Conservation (phyloP, 2,329 filamentous ascomycete genomes). For the Stachybotrys chlorohalonatus region DNA sequence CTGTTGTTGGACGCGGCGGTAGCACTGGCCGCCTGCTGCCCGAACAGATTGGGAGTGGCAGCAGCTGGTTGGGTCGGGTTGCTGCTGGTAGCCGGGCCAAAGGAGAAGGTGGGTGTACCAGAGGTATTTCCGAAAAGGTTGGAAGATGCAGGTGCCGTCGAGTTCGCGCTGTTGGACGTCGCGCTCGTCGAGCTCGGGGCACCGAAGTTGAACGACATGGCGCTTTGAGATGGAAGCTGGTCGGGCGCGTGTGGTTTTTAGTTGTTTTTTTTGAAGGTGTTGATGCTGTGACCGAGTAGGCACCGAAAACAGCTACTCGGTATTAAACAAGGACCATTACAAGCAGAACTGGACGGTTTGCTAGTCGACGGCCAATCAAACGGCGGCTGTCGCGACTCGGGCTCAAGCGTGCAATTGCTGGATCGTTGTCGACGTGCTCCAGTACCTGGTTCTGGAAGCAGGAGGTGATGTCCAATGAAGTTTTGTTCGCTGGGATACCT, state of each 20-base stretch:
- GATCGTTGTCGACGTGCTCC: not conserved
- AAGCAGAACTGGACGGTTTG: not conserved
- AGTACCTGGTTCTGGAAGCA: not conserved
- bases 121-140: constrained; percentile 29
- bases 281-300: not conserved
- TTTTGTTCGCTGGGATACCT: not conserved
- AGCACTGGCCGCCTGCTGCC: constrained; percentile 12
- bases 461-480: not conserved
- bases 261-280: not conserved
- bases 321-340: not conserved
- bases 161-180: constrained; percentile 19
- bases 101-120: constrained; percentile 29
- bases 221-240: constrained; percentile 3
- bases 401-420: not conserved
- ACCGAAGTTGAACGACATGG: constrained; percentile 32
- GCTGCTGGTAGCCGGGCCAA: constrained; percentile 23
- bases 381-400: not conserved
- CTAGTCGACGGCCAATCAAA: not conserved
- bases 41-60: constrained; percentile 18
- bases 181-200: constrained; percentile 22
- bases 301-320: not conserved
- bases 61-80: constrained; percentile 9
- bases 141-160: constrained; percentile 29
- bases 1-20: constrained; percentile 6
- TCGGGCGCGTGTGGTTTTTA: not conserved